Evolutionary conservation across 257 asterid genomes (phyloP), one percentile per base, ranked within the genome.

Genomic region (Penstemon barbatus): DNA sequence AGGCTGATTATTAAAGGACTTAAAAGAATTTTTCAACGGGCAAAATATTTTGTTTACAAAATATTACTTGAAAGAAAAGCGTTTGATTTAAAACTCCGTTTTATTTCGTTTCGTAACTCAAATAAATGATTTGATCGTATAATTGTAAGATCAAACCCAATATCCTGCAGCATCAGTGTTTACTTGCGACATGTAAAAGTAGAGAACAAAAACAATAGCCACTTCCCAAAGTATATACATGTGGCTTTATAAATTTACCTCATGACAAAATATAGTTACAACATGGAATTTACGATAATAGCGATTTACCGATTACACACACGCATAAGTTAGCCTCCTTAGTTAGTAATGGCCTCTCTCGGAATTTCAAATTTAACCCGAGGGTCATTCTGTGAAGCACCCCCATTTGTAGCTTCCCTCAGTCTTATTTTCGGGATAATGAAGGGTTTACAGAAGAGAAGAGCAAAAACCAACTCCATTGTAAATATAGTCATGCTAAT

Each of bases 391-490:
- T 10, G 73, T 19, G 81, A 56, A 42, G 85, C 72, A 7, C 11
- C 76, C 73, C 59, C 49, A 15, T 72, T 68, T 11, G 63, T 36
- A 4, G 81, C 67, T 60, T 48, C 81, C 68, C 88, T 64, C 72
- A 87, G 65, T 40, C 79, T 78, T 74, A 89, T 81, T 75, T 71
- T 82, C 2, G 97, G 97, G 66, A 92, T 63, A 65, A 89, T 57
- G 12, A 87, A 44, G 13, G 98, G 83, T 71, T 57, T 86, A 86
- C 98, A 89, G 72, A 89, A 87, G 38, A 92, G 76, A 15, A 89
- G 97, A 68, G 90, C 74, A 36, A 82, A 78, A 70, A 77, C 46
- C 79, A 90, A 56, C 85, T 90, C 96, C 55, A 72, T 71, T 15
- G 63, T 46, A 74, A 93, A 87, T n/a, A 90, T 50, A 6, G 80